Conservation (phyloP, 2,329 filamentous ascomycete genomes). For the Beauveria australis region DNA sequence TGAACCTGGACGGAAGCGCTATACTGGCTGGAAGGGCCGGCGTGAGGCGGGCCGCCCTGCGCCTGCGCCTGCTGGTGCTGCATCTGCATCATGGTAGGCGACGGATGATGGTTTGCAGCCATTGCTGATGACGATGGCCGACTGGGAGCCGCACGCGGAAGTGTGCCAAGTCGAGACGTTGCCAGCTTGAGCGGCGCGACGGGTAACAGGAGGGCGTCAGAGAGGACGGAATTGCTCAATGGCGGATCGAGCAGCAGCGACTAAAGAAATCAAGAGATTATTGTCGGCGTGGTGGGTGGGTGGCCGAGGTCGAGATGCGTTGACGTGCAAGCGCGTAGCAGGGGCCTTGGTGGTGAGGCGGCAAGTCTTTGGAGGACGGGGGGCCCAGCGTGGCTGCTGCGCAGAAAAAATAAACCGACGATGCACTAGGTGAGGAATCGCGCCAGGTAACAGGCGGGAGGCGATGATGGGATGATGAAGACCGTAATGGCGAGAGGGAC, state of each 20-base stretch:
- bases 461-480: not conserved
- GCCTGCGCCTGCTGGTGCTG: conserved; percentile 51
- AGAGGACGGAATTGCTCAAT: not conserved
- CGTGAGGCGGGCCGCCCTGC: conserved; percentile 44
- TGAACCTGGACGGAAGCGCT: conserved; percentile 66
- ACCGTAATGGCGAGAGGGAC: not conserved
- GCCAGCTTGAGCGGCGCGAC: conserved; percentile 1
- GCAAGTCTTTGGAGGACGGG: conserved; percentile 2
- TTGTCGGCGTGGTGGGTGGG: not conserved
- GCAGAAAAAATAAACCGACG: conserved; percentile 1
- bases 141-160: conserved; percentile 12
- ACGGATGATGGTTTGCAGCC: conserved; percentile 67
- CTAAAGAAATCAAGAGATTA: not conserved
- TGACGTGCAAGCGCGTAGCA: not conserved
- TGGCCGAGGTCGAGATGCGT: not conserved
- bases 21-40: conserved; percentile 48
- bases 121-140: conserved; percentile 33
- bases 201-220: not conserved
- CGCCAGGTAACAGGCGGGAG: not conserved
- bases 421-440: conserved; percentile 3
- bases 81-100: conserved; percentile 69
- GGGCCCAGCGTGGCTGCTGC: not conserved
- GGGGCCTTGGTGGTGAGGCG: not conserved
- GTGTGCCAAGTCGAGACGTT: conserved; percentile 11
- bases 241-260: not conserved